Conservation (phyloP, 2,329 filamentous ascomycete genomes). For the Penicillium sp. region DNA sequence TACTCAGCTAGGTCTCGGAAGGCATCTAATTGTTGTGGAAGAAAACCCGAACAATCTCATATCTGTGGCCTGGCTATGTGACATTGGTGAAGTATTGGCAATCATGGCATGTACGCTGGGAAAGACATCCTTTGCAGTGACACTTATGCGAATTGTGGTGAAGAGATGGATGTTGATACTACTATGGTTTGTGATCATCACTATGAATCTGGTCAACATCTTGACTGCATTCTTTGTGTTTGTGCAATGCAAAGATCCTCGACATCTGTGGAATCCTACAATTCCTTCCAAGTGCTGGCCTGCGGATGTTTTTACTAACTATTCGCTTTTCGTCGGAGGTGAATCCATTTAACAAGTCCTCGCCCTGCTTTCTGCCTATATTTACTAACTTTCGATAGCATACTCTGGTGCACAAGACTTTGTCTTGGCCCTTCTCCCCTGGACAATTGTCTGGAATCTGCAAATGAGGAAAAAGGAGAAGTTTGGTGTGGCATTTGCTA, state of each 20-base stretch:
- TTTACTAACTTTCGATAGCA: slow-evolving; percentile 5
- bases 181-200: slow-evolving; percentile 37
- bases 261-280: slow-evolving; percentile 19
- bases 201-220: slow-evolving; percentile 24
- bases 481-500: slow-evolving; percentile 36
- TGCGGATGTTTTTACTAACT: slow-evolving; percentile 19
- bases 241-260: slow-evolving; percentile 22
- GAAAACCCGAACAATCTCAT: slow-evolving; percentile 15
- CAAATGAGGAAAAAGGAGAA: slow-evolving; percentile 41
- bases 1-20: slow-evolving; percentile 11
- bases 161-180: slow-evolving; percentile 33
- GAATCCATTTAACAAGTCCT: neutral
- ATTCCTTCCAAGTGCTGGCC: slow-evolving; percentile 25
- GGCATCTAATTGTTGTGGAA: slow-evolving; percentile 11
- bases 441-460: slow-evolving; percentile 37
- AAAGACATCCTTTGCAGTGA: slow-evolving; percentile 43
- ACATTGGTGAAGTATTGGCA: slow-evolving; percentile 35
- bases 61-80: slow-evolving; percentile 17
- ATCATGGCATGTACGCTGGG: slow-evolving; percentile 43
- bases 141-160: slow-evolving; percentile 40
- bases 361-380: neutral
- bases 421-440: slow-evolving; percentile 38
- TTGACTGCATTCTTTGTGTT: slow-evolving; percentile 22
- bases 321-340: slow-evolving; percentile 25
- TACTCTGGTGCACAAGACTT: slow-evolving; percentile 34